Evolutionary conservation across 805 yeast genomes (phyloP).

Genomic region (Kluyveromyces lactis): DNA sequence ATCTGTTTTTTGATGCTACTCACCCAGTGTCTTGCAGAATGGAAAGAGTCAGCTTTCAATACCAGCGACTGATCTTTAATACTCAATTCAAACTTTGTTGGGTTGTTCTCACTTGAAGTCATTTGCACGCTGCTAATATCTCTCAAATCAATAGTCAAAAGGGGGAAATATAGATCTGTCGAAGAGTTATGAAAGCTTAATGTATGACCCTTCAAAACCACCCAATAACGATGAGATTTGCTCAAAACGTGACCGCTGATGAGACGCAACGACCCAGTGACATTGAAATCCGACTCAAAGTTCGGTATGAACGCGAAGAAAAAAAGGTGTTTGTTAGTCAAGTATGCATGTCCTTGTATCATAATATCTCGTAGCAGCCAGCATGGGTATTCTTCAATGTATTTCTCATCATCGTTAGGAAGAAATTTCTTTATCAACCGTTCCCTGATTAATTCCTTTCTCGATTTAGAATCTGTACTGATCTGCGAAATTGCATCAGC

Average conservation of each 20-base stretch:
- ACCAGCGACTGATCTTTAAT: conserved; percentile 51
- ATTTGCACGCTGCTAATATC: not conserved
- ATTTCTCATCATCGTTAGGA: conserved; percentile 46
- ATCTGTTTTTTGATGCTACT: conserved; percentile 64
- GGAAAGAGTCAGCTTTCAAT: conserved; percentile 66
- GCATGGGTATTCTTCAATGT: conserved; percentile 55
- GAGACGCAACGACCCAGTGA: conserved; percentile 39
- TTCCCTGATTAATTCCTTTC: conserved; percentile 31
- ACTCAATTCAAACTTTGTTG: conserved; percentile 57
- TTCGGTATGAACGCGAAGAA: conserved; percentile 78
- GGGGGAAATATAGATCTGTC: conserved; percentile 80
- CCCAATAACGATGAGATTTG: conserved; percentile 61
- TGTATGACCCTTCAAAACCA: conserved; percentile 59
- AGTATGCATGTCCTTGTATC: conserved; percentile 74
- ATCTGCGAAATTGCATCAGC: conserved; percentile 7
- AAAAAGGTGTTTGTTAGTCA: conserved; percentile 55
- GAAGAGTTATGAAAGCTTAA: conserved; percentile 62
- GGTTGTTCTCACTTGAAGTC: conserved; percentile 40
- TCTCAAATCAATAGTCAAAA: conserved; percentile 61
- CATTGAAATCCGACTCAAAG: conserved; percentile 31
- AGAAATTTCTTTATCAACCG: conserved; percentile 34
- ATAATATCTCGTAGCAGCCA: conserved; percentile 81
- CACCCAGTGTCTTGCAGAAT: conserved; percentile 75
- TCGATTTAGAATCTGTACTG: conserved; percentile 14
- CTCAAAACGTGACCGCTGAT: conserved; percentile 4